phyloP scores from a whole-genome alignment of 805 yeast species.

The Kluyveromyces nonfermentans region DNA sequence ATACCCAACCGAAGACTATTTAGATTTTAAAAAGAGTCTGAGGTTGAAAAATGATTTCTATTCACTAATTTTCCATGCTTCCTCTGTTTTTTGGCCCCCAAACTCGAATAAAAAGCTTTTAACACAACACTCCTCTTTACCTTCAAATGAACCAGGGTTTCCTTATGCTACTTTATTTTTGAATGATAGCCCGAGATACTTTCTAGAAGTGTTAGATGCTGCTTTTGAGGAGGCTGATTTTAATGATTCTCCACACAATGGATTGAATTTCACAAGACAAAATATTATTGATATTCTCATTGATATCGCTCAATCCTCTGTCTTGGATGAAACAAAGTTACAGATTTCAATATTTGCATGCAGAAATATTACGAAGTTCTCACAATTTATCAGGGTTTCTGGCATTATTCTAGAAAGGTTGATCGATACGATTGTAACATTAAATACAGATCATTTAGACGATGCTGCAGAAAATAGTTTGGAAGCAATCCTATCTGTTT shows the following conservation, averaged over 20 bases:
- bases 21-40: slow-evolving; percentile 28
- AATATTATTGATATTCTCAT: slow-evolving; percentile 64
- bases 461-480: slow-evolving; percentile 70
- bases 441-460: slow-evolving; percentile 24
- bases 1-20: slow-evolving; percentile 59
- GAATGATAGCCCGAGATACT: slow-evolving; percentile 45
- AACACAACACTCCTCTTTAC: slow-evolving; percentile 17
- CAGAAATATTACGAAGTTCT: slow-evolving; percentile 73
- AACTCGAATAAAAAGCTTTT: slow-evolving; percentile 29
- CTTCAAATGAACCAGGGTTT: slow-evolving; percentile 41
- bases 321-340: slow-evolving; percentile 22
- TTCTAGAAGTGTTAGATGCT: slow-evolving; percentile 80
- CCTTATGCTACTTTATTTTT: slow-evolving; percentile 60
- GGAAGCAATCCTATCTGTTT: slow-evolving; percentile 58
- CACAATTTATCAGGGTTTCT: slow-evolving; percentile 69
- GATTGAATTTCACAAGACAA: slow-evolving; percentile 40
- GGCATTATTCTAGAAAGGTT: slow-evolving; percentile 45
- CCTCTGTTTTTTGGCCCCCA: slow-evolving; percentile 39
- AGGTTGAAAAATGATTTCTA: slow-evolving; percentile 45
- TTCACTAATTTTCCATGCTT: slow-evolving; percentile 50
- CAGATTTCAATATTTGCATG: slow-evolving; percentile 62
- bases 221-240: slow-evolving; percentile 37
- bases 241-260: slow-evolving; percentile 11
- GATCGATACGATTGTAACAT: slow-evolving; percentile 41
- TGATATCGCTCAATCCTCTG: slow-evolving; percentile 38